Conservation (phyloP, 192 early-diverging fungal species). For the Coemansia asiatica region DNA sequence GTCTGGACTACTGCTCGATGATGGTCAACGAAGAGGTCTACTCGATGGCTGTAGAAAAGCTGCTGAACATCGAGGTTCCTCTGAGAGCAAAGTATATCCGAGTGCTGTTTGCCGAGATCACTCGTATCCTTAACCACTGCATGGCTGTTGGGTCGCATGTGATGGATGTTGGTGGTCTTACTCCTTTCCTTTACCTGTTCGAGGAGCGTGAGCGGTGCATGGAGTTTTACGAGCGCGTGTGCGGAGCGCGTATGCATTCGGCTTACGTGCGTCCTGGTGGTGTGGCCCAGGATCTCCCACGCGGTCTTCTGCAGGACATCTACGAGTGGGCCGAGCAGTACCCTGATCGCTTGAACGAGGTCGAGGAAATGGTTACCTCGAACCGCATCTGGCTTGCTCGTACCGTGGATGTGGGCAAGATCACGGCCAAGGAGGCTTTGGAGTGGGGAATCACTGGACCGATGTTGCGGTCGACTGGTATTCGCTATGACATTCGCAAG, state of each 20-base stretch:
- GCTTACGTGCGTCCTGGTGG: slow-evolving; percentile 97
- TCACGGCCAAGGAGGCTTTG: slow-evolving; percentile 84
- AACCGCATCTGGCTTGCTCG: slow-evolving; percentile 96
- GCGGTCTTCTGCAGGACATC: slow-evolving; percentile 93
- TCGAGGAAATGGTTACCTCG: slow-evolving; percentile 88
- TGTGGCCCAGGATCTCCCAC: slow-evolving; percentile 88
- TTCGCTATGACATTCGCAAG: slow-evolving; percentile 95
- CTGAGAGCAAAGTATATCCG: slow-evolving; percentile 94
- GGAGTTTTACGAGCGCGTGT: slow-evolving; percentile 99
- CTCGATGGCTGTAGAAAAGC: slow-evolving; percentile 95
- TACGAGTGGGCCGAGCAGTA: slow-evolving; percentile 92
- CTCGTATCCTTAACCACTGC: slow-evolving; percentile 96
- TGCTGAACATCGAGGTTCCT: slow-evolving; percentile 97
- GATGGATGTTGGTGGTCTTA: slow-evolving; percentile 96
- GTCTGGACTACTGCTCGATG: slow-evolving; percentile 98
- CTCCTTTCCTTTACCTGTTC: slow-evolving; percentile 98
- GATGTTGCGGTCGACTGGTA: slow-evolving; percentile 91
- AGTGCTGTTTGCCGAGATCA: slow-evolving; percentile 96
- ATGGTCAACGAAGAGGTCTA: slow-evolving; percentile 99
- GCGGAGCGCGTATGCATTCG: slow-evolving; percentile 96
- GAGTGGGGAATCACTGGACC: slow-evolving; percentile 93
- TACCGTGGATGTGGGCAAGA: slow-evolving; percentile 82
- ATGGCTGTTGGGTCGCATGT: slow-evolving; percentile 97
- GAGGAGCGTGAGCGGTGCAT: slow-evolving; percentile 99
- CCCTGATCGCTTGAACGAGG: slow-evolving; percentile 85